Percentiles rank a stretch among this genome's conserved stretches.
Conservation (phyloP, 2,329 filamentous ascomycete species). For the Ophiostoma piceae region DNA sequence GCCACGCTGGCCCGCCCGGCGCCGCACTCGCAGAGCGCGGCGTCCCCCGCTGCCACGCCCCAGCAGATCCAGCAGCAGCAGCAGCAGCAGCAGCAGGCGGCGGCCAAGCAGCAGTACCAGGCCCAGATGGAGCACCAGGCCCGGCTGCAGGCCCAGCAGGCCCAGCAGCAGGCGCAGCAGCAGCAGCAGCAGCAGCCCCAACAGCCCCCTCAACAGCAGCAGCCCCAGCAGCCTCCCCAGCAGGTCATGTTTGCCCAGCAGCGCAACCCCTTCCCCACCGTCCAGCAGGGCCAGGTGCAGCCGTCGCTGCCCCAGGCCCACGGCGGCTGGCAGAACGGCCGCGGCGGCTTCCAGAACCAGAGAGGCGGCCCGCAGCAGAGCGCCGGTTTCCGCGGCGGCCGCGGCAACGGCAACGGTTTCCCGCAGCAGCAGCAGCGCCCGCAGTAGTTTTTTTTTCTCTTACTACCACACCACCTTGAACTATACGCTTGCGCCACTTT, state of each 20-base stretch:
- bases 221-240: constrained; percentile 10
- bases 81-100: neutral
- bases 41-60: neutral
- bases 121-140: neutral
- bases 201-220: neutral
- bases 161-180: neutral
- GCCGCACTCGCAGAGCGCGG: neutral
- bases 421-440: neutral
- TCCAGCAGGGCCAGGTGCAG: constrained; percentile 20
- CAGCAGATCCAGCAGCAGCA: constrained; percentile 3
- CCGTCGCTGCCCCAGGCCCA: constrained; percentile 26
- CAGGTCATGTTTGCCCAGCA: constrained; percentile 18
- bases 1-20: constrained; percentile 41
- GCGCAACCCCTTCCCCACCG: constrained; percentile 13
- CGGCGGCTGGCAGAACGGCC: constrained; percentile 25
- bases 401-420: constrained; percentile 16
- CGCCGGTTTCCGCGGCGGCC: constrained; percentile 19
- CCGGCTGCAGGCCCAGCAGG: neutral
- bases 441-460: neutral
- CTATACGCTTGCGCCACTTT: constrained; percentile 12
- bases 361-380: constrained; percentile 18
- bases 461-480: neutral
- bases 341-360: constrained; percentile 14
- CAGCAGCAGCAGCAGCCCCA: constrained; percentile 6
- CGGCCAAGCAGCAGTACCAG: neutral